Evolutionary conservation across 768 basidiomycete species (phyloP).

Genomic region (Serendipita indica): DNA sequence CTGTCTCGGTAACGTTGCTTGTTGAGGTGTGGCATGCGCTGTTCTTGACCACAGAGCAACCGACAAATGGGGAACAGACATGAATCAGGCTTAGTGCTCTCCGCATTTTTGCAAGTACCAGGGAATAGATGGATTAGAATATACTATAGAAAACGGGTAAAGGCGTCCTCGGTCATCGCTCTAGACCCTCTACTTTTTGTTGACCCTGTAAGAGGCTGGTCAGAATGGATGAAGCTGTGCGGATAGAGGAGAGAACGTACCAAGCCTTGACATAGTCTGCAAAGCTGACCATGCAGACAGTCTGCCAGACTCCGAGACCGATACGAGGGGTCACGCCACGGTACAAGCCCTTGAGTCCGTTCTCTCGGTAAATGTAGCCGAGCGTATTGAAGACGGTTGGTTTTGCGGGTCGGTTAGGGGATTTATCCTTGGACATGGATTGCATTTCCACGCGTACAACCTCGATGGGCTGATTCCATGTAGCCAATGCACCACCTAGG

Average conservation of each 20-base stretch:
- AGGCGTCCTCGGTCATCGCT: too few relatives aligned
- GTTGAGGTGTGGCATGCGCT: not conserved
- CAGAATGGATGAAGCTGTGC: not conserved
- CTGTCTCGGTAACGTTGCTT: not conserved
- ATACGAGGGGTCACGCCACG: constrained; percentile 95
- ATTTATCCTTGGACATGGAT: constrained; percentile 82
- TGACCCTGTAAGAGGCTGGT: constrained; percentile 13
- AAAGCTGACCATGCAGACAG: constrained; percentile 96
- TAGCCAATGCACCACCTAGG: constrained; percentile 72
- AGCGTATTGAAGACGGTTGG: constrained; percentile 85
- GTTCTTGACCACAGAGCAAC: constrained; percentile 4
- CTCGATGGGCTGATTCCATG: constrained; percentile 99
- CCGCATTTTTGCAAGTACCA: too few relatives aligned
- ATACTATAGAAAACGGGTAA: too few relatives aligned
- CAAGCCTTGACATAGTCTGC: constrained; percentile 91
- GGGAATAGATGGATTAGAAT: too few relatives aligned
- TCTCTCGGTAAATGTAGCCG: constrained; percentile 89
- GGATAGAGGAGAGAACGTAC: constrained; percentile 24
- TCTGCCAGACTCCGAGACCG: constrained; percentile 92
- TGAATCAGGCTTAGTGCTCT: too few relatives aligned
- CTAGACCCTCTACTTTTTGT: constrained; percentile 14
- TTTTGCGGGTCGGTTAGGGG: constrained; percentile 75
- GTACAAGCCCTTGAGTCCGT: constrained; percentile 92
- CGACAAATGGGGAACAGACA: too few relatives aligned
- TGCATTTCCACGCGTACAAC: constrained; percentile 99